Conservation (phyloP, 768 basidiomycete species). For the Russula foetens region DNA sequence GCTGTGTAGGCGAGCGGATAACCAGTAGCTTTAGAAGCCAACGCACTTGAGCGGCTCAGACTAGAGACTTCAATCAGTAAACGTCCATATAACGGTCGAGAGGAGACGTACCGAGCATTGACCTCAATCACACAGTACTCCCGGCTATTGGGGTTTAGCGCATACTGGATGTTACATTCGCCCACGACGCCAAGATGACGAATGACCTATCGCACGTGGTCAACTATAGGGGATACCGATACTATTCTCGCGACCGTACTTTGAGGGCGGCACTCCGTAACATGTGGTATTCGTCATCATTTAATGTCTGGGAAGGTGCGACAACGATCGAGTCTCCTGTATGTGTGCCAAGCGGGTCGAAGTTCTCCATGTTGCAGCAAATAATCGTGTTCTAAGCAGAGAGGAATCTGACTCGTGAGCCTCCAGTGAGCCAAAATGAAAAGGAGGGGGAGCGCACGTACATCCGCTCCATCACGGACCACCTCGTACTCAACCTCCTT, state of each 20-base stretch:
- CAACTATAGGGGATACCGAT: neutral
- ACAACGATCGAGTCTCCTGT: slow-evolving; percentile 99
- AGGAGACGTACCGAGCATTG: slow-evolving; percentile 65
- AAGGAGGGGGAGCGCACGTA: slow-evolving; percentile 34
- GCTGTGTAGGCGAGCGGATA: slow-evolving; percentile 99
- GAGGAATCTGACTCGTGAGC: neutral
- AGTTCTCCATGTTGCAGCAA: slow-evolving; percentile 99
- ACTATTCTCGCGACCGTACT: slow-evolving; percentile 32
- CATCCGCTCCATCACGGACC: slow-evolving; percentile 95
- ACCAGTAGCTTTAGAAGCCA: slow-evolving; percentile 98
- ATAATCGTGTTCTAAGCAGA: slow-evolving; percentile 88
- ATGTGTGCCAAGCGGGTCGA: slow-evolving; percentile 97
- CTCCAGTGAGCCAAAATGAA: neutral
- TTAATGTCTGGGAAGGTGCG: slow-evolving; percentile 94
- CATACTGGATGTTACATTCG: slow-evolving; percentile 98
- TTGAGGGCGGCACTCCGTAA: slow-evolving; percentile 95
- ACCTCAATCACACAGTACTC: slow-evolving; percentile 99
- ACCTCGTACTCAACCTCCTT: slow-evolving; percentile 99
- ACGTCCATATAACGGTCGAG: neutral
- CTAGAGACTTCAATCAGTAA: neutral
- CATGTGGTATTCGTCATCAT: slow-evolving; percentile 99
- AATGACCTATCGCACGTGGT: slow-evolving; percentile 28
- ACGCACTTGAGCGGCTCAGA: slow-evolving; percentile 81
- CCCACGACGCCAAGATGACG: slow-evolving; percentile 89
- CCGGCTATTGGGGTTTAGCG: slow-evolving; percentile 82